Percentiles rank a stretch among this genome's conserved stretches.
Conservation (phyloP, 805 yeast species). For the Candida maltosa region DNA sequence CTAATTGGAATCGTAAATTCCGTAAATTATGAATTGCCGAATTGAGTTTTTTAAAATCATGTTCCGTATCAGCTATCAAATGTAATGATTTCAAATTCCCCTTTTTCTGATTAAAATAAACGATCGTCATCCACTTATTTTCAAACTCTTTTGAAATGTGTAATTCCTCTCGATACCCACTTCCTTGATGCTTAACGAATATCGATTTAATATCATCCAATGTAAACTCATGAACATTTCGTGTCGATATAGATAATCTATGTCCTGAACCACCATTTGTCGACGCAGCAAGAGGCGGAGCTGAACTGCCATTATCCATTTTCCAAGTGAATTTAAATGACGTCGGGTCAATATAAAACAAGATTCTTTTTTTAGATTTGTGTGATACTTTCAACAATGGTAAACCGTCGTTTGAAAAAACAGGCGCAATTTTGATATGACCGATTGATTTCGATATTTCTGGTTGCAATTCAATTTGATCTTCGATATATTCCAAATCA, state of each 20-base stretch:
- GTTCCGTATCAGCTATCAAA: conserved; percentile 65
- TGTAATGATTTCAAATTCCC: conserved; percentile 76
- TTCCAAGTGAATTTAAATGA: conserved; percentile 55
- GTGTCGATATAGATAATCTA: conserved; percentile 5
- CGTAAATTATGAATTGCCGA: conserved; percentile 58
- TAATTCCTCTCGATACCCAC: conserved; percentile 82
- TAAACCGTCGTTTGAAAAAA: conserved; percentile 54
- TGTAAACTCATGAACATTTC: conserved; percentile 29
- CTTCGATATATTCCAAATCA: conserved; percentile 1
- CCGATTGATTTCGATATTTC: conserved; percentile 12
- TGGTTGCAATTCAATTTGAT: conserved; percentile 11
- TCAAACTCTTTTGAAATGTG: conserved; percentile 65
- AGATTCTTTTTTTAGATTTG: conserved; percentile 59
- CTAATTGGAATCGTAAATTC: conserved; percentile 61
- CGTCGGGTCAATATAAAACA: conserved; percentile 53
- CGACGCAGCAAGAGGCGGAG: conserved; percentile 11
- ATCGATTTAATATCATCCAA: conserved; percentile 66
- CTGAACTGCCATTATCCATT: conserved; percentile 24
- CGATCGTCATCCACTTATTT: conserved; percentile 74
- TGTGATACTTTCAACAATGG: conserved; percentile 68
- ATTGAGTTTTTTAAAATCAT: conserved; percentile 54
- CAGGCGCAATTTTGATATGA: conserved; percentile 37
- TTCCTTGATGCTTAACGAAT: conserved; percentile 66
- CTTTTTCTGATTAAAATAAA: conserved; percentile 59
- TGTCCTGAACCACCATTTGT: conserved; percentile 20